A percentile compares a stretch with the other conserved stretches of the same genome.
Conservation (phyloP, 208 protist genomes). For the Acanthamoeba lugdunensis region DNA sequence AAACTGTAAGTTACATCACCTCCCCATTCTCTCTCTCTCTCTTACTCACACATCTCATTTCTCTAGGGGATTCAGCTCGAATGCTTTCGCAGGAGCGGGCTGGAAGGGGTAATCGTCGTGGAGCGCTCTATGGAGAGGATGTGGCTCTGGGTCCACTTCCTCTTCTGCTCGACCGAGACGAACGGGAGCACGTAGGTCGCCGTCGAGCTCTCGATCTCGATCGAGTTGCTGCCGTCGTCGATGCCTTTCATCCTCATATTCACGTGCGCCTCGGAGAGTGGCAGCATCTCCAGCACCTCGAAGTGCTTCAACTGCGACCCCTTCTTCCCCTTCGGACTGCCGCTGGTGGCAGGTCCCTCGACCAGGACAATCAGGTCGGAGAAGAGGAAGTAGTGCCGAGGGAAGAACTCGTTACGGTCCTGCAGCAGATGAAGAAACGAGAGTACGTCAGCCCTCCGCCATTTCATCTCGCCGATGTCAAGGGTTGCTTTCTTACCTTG, state of each 20-base stretch:
- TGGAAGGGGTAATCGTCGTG: neutral
- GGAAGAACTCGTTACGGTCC: neutral
- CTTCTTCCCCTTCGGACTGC: neutral
- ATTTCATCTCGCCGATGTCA: neutral
- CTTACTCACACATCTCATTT: neutral
- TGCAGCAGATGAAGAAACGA: neutral
- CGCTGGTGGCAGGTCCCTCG: neutral
- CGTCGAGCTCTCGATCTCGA: neutral
- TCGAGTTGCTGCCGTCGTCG: conserved; percentile 2
- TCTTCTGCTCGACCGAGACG: neutral
- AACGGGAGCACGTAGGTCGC: conserved; percentile 1
- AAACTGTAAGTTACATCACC: neutral
- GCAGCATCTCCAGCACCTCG: neutral
- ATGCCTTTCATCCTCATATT: neutral
- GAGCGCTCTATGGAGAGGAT: neutral
- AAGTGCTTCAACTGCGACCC: neutral
- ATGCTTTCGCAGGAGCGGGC: neutral
- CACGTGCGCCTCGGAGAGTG: neutral
- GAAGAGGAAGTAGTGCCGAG: neutral
- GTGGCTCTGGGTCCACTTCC: conserved; percentile 41
- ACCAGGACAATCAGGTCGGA: neutral
- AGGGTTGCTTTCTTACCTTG: neutral
- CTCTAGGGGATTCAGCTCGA: neutral
- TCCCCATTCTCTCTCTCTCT: neutral
- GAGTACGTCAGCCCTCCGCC: neutral